Conservation (phyloP, 331 rosid species). For the Arachis monticola region DNA sequence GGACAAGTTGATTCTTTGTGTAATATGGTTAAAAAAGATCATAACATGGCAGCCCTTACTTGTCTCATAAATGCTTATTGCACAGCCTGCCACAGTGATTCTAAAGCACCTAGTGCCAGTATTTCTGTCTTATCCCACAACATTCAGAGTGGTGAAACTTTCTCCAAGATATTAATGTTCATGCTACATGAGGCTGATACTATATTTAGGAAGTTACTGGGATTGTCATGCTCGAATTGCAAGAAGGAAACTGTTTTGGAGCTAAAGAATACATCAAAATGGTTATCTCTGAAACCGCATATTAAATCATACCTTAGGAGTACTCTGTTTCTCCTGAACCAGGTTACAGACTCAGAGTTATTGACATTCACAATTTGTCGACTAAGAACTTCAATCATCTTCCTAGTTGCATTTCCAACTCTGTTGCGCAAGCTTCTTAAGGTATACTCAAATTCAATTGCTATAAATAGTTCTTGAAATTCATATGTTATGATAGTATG, state of each 20-base stretch:
- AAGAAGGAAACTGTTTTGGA: slow-evolving; percentile 72
- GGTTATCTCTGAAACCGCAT: slow-evolving; percentile 65
- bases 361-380: slow-evolving; percentile 65
- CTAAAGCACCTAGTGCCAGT: slow-evolving; percentile 41
- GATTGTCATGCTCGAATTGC: slow-evolving; percentile 55
- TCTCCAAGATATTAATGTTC: slow-evolving; percentile 65
- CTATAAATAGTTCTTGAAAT: slow-evolving; percentile 32
- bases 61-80: slow-evolving; percentile 80
- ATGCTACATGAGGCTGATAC: slow-evolving; percentile 73
- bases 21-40: slow-evolving; percentile 61
- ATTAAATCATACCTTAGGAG: slow-evolving; percentile 82
- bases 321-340: slow-evolving; percentile 73
- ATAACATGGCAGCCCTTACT: slow-evolving; percentile 65
- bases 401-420: slow-evolving; percentile 75
- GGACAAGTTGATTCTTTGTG: slow-evolving; percentile 61
- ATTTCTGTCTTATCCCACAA: slow-evolving; percentile 45
- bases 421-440: slow-evolving; percentile 64
- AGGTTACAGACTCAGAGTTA: slow-evolving; percentile 72
- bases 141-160: slow-evolving; percentile 62
- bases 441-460: slow-evolving; percentile 53
- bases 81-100: slow-evolving; percentile 71
- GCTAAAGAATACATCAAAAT: slow-evolving; percentile 63
- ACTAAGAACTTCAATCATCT: slow-evolving; percentile 66
- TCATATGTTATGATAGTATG: neutral
- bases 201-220: slow-evolving; percentile 65